These are phyloP conservation scores for Lepidium aucheri DNA, from an alignment of 345 rosid species.

Conservation along the genomic window DNA sequence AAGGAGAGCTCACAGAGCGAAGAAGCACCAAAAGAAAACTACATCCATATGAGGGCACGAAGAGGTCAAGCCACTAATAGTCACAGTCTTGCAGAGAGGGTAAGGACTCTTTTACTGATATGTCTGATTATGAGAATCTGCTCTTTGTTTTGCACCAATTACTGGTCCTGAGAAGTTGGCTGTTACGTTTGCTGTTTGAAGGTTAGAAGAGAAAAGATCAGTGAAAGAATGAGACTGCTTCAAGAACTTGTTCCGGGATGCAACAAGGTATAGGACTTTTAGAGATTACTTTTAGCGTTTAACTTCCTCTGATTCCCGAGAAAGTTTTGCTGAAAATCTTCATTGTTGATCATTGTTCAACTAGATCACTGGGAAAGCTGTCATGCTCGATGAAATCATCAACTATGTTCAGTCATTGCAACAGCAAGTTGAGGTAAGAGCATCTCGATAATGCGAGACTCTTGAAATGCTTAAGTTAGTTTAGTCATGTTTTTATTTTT, in stretches of 20 bases:
- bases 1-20: constrained; percentile 58
- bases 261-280: constrained; percentile 63
- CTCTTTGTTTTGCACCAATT: not conserved
- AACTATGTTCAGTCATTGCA: constrained; percentile 95
- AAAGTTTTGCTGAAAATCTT: not conserved
- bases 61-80: constrained; percentile 97
- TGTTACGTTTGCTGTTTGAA: constrained; percentile 22
- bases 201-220: constrained; percentile 97
- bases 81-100: constrained; percentile 98
- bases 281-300: not conserved
- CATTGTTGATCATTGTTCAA: constrained; percentile 11
- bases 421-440: constrained; percentile 91
- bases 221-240: constrained; percentile 92
- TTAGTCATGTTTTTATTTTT: not conserved
- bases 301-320: not conserved
- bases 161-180: constrained; percentile 9
- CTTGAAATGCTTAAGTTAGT: constrained; percentile 9
- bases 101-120: constrained; percentile 18
- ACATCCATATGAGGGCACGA: constrained; percentile 89
- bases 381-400: constrained; percentile 97
- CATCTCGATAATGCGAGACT: not conserved
- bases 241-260: constrained; percentile 99
- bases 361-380: constrained; percentile 96
- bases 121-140: not conserved
- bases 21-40: constrained; percentile 69